A percentile compares a stretch with the other conserved stretches of the same genome.
These are phyloP conservation scores for Metschnikowia sp. DNA, from an alignment of 805 yeast species.

Conservation along the genomic window DNA sequence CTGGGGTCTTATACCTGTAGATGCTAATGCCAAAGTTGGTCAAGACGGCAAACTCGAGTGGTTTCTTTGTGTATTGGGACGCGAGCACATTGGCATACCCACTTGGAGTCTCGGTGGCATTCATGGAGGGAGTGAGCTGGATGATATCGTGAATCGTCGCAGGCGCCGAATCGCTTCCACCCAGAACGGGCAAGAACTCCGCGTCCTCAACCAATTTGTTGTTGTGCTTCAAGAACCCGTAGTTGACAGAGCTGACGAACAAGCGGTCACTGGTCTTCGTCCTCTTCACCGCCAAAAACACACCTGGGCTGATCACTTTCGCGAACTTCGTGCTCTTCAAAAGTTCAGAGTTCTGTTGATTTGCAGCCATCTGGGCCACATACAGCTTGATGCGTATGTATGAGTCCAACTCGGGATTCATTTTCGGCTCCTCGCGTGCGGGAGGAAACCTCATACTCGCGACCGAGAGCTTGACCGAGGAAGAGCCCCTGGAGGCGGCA, in stretches of 20 bases:
- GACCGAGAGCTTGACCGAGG: conserved; percentile 32
- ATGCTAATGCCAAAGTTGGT: conserved; percentile 77
- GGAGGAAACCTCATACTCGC: conserved; percentile 65
- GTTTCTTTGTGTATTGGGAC: conserved; percentile 68
- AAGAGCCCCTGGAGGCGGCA: conserved; percentile 22
- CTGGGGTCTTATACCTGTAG: conserved; percentile 77
- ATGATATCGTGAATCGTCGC: conserved; percentile 65
- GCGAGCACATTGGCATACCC: conserved; percentile 88
- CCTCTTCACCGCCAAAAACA: conserved; percentile 65
- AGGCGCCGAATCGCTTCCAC: conserved; percentile 18
- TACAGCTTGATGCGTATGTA: conserved; percentile 41
- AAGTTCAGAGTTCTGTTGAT: conserved; percentile 52
- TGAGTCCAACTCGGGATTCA: conserved; percentile 40
- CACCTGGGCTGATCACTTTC: conserved; percentile 78
- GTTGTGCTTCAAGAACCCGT: conserved; percentile 74
- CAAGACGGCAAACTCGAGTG: conserved; percentile 74
- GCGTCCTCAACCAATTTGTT: conserved; percentile 77
- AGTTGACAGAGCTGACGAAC: conserved; percentile 79
- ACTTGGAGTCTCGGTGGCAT: conserved; percentile 68
- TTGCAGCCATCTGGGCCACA: conserved; percentile 34
- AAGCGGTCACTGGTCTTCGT: conserved; percentile 45
- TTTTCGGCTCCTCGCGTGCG: conserved; percentile 41
- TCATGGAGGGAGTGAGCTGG: conserved; percentile 65
- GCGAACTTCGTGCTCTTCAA: conserved; percentile 56
- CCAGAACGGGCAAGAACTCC: conserved; percentile 49